Conservation (phyloP, 2,329 filamentous ascomycete species). For the Clarireedia sp. region DNA sequence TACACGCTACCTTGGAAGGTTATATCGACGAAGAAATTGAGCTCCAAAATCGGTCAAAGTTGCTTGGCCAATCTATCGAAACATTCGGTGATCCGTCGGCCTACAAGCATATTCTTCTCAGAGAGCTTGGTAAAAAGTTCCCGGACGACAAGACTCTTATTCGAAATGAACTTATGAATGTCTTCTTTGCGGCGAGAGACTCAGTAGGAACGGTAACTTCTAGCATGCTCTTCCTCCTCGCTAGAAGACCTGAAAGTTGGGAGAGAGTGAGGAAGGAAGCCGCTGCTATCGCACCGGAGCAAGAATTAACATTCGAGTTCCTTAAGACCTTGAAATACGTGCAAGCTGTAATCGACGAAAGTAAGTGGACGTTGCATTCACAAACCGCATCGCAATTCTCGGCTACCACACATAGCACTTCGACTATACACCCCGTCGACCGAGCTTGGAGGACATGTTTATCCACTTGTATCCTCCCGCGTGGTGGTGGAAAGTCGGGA, state of each 20-base stretch:
- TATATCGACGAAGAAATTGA: constrained; percentile 13
- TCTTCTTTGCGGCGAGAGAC: constrained; percentile 34
- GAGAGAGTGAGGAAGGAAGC: constrained; percentile 25
- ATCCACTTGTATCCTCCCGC: constrained; percentile 17
- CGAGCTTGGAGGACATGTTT: constrained; percentile 1
- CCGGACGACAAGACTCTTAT: constrained; percentile 34
- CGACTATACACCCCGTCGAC: constrained; percentile 33
- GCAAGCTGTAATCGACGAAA: constrained; percentile 48
- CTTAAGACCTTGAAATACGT: constrained; percentile 46
- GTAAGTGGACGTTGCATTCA: constrained; percentile 30
- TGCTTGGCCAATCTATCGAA: background rate
- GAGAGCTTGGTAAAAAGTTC: constrained; percentile 38
- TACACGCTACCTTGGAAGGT: constrained; percentile 11
- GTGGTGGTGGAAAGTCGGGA: constrained; percentile 25
- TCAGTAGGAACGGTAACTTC: constrained; percentile 32
- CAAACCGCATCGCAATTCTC: background rate
- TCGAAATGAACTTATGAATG: constrained; percentile 27
- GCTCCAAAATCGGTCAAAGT: background rate
- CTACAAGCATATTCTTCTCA: constrained; percentile 35
- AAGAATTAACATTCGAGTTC: constrained; percentile 38
- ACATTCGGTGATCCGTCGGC: background rate
- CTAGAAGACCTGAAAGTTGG: constrained; percentile 24
- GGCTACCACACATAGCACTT: constrained; percentile 16
- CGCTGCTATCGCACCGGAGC: constrained; percentile 24
- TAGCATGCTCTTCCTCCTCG: constrained; percentile 25